Conservation (phyloP, 768 basidiomycete genomes). For the Leucocoprinus sp. region DNA sequence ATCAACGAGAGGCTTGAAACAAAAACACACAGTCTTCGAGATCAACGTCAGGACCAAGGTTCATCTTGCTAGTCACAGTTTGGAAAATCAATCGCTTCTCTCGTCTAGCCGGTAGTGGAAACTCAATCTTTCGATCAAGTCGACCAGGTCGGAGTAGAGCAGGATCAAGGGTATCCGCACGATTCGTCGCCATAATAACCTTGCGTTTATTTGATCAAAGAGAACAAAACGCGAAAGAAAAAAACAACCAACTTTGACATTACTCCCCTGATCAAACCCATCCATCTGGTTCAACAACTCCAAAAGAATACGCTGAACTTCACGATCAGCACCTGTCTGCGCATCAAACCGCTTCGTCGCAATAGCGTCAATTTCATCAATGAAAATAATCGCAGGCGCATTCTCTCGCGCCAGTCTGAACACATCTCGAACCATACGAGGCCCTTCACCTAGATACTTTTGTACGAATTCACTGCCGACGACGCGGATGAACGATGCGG, state of each 20-base stretch:
- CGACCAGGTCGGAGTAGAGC: conserved; percentile 96
- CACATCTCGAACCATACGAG: conserved; percentile 99
- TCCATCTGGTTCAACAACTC: conserved; percentile 99
- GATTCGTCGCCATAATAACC: conserved; percentile 99
- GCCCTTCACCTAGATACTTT: conserved; percentile 98
- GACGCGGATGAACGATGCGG: conserved; percentile 95
- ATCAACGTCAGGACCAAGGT: conserved; percentile 94
- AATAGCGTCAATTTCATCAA: conserved; percentile 98
- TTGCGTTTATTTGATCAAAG: conserved; percentile 21
- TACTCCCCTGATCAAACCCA: conserved; percentile 97
- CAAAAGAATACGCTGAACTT: conserved; percentile 96
- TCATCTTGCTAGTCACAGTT: conserved; percentile 96
- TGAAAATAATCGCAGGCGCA: conserved; percentile 96
- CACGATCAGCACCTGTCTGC: conserved; percentile 96
- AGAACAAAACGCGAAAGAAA: background rate
- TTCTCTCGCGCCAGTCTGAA: conserved; percentile 98
- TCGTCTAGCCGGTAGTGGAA: conserved; percentile 87
- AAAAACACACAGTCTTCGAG: conserved; percentile 84
- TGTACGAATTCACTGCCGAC: conserved; percentile 99
- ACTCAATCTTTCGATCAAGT: conserved; percentile 97
- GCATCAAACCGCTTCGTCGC: conserved; percentile 99
- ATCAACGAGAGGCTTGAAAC: conserved; percentile 10
- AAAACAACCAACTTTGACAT: conserved; percentile 71
- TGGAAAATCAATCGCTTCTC: conserved; percentile 98
- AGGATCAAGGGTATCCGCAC: conserved; percentile 96